phyloP scores from a whole-genome alignment of 768 basidiomycete species.

The Kwoniella dendrophila region DNA sequence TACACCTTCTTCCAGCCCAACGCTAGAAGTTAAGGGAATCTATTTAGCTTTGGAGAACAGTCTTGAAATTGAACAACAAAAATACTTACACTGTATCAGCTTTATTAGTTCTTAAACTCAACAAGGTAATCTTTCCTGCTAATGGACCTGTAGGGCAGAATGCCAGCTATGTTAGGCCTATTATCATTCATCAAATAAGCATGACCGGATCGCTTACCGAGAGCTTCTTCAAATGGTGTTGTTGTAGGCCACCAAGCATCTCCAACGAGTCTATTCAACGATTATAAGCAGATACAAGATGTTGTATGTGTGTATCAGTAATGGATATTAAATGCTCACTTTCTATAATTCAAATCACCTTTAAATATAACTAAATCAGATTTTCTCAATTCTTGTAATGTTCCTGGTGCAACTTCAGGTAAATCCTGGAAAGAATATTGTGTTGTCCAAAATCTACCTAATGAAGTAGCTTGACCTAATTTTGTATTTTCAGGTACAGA shows the following conservation, averaged over 20 bases:
- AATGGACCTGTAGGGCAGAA: slow-evolving; percentile 66
- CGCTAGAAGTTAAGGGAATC: no score
- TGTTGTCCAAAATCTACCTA: slow-evolving; percentile 55
- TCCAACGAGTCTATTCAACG: slow-evolving; percentile 70
- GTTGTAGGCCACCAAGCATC: slow-evolving; percentile 85
- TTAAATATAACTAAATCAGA: slow-evolving; percentile 54
- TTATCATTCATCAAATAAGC: neutral
- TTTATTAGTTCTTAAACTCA: slow-evolving; percentile 90
- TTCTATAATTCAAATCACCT: slow-evolving; percentile 76
- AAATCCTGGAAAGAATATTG: slow-evolving; percentile 54
- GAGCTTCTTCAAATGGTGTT: slow-evolving; percentile 71
- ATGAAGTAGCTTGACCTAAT: slow-evolving; percentile 61
- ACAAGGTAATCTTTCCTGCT: slow-evolving; percentile 73
- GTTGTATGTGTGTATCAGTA: neutral
- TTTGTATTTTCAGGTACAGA: slow-evolving; percentile 67
- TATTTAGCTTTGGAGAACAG: no score
- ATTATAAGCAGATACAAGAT: neutral
- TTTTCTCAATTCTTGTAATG: slow-evolving; percentile 58
- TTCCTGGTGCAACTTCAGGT: slow-evolving; percentile 56
- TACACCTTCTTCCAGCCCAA: slow-evolving; percentile 71
- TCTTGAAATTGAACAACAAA: no score
- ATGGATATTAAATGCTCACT: slow-evolving; percentile 63
- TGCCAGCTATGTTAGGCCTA: neutral
- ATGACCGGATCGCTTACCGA: slow-evolving; percentile 52
- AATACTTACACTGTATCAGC: slow-evolving; percentile 73